Base-by-base conservation (phyloP, 2,329 filamentous ascomycete species). In the Furcasterigmium furcatum region DNA sequence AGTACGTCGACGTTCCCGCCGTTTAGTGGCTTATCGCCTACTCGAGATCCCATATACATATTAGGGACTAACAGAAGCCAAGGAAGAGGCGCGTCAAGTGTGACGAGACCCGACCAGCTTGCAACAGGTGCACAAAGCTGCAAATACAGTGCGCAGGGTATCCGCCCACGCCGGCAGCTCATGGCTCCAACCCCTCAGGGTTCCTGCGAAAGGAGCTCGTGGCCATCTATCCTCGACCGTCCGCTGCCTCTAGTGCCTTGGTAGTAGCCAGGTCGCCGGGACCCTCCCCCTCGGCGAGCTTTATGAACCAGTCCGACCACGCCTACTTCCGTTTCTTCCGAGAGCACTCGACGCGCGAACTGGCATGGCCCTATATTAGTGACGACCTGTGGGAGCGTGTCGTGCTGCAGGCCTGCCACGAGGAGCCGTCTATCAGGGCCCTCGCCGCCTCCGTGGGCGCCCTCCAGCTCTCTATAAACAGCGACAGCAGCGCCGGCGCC, bases 71-170 rank as follows among this genome's bases (percentile, higher is more conserved):
- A 32, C 30, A n/a, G 14, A 7, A 16, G 14, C 9, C 30, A 32
- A 66, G 62, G 47, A 57, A 55, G 42, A 56, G 62, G 14, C 63
- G 65, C 40, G 58, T 66, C 25, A 66, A 66, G 44, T 66, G 62
- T 49, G 63, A 66, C 44, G 63, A 66, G 44, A 52, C 57, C 8
- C 64, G 63, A 46, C 63, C 63, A 6, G 55, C 53, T 10, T 65
- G 63, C 49, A 55, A 58, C 29, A 55, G 63, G 38, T 66, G 63
- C 46, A 48, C 65, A 34, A 65, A 64, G 41, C 64, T 59, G 60
- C 56, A 56, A 14, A 62, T 62, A 7, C 55, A 54, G 30, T 65
- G 63, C 41, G 55, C 59, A 13, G 63, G 63, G 5, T 65, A 66
- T 43, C 55, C 47, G 7, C 9, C 43, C 10, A 14, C 19, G 18